Evolutionary conservation across 2,329 filamentous ascomycete species (phyloP).

Genomic region (Coniochaeta hoffmannii): DNA sequence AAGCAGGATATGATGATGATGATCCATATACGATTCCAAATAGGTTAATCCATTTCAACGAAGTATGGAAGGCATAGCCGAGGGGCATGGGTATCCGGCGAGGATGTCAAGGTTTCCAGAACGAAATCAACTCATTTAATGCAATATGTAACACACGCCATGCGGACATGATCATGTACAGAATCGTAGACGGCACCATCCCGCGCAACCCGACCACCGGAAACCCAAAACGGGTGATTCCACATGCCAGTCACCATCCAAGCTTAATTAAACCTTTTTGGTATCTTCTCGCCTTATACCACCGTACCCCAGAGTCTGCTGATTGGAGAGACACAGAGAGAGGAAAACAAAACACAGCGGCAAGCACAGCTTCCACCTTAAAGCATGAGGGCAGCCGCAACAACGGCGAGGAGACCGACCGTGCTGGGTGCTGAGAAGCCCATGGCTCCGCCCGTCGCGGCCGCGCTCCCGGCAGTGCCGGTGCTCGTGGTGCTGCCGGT

Average conservation of each 20-base stretch:
- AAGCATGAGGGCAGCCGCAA: slow-evolving; percentile 33
- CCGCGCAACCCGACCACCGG: background rate
- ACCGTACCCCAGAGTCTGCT: background rate
- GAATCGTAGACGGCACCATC: background rate
- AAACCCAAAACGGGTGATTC: background rate
- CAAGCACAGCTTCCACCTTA: slow-evolving; percentile 8
- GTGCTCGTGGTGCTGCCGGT: slow-evolving; percentile 11
- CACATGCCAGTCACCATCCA: background rate
- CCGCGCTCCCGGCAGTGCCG: slow-evolving; percentile 13
- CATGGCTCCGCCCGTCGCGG: slow-evolving; percentile 18
- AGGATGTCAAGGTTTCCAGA: background rate
- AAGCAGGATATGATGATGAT: background rate
- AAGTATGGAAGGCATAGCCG: too few species aligned
- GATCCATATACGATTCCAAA: too few species aligned
- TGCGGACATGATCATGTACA: background rate
- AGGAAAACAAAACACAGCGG: background rate
- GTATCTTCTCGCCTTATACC: background rate
- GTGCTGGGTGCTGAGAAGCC: slow-evolving; percentile 31
- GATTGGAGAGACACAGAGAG: background rate
- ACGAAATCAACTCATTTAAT: background rate
- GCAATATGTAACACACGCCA: slow-evolving; percentile 2
- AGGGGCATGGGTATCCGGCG: too few species aligned
- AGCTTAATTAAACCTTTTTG: background rate
- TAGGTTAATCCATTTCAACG: too few species aligned
- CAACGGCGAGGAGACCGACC: slow-evolving; percentile 34